Evolutionary conservation across 345 rosid species (phyloP).

Genomic region (Pugionium dolabratum): DNA sequence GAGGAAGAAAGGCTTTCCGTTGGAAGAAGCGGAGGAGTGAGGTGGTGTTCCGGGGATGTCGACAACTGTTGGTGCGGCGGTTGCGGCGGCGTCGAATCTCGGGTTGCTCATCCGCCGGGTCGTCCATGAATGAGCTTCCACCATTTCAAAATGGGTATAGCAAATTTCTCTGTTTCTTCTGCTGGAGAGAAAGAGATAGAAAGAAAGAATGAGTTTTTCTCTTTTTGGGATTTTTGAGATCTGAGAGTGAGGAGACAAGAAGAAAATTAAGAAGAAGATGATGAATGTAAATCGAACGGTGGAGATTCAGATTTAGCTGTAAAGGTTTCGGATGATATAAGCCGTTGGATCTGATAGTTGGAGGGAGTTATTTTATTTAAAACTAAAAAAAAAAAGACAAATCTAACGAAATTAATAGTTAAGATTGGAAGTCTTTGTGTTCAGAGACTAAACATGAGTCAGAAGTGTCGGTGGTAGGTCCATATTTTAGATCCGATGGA

Average conservation of each 20-base stretch:
- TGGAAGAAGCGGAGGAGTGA: conserved; percentile 31
- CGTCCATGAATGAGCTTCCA: conserved; percentile 99
- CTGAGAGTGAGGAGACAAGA: conserved; percentile 40
- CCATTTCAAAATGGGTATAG: conserved; percentile 52
- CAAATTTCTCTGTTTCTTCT: conserved; percentile 28
- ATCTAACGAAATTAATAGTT: conserved; percentile 21
- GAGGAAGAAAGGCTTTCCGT: conserved; percentile 44
- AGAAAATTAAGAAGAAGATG: conserved; percentile 6
- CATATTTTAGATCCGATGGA: conserved; percentile 35
- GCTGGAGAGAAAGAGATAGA: conserved; percentile 30
- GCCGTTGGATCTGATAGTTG: conserved; percentile 53
- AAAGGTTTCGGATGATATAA: not conserved
- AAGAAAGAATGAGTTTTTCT: not conserved
- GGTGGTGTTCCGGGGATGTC: conserved; percentile 95
- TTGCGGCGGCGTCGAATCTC: conserved; percentile 54
- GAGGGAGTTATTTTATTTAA: conserved; percentile 30
- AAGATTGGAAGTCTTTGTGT: conserved; percentile 41
- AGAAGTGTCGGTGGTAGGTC: conserved; percentile 47
- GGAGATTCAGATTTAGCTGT: conserved; percentile 54
- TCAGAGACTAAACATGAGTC: conserved; percentile 36
- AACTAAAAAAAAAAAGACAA: not conserved
- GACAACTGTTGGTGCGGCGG: conserved; percentile 45
- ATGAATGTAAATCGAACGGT: conserved; percentile 55
- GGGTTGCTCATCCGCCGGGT: conserved; percentile 98
- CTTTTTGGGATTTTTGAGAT: conserved; percentile 37